These are phyloP conservation scores for Arthroderma sp. DNA, from an alignment of 2,329 filamentous ascomycete species.

Conservation along the genomic window DNA sequence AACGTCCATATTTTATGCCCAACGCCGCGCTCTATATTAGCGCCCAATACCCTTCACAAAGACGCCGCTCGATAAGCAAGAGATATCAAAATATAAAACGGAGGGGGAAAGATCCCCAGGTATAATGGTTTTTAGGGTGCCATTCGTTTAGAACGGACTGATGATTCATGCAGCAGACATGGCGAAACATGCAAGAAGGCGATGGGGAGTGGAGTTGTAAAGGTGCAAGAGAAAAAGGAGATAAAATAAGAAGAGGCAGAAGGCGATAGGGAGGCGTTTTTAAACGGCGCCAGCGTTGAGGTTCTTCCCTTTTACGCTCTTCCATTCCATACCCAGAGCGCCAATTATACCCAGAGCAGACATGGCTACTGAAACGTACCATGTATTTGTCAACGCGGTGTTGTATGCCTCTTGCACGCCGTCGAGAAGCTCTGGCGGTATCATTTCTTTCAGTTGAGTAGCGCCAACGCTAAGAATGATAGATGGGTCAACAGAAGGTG, in stretches of 20 bases:
- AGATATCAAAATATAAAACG: no score
- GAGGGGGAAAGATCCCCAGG: no score
- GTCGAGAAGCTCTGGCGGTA: conserved; percentile 38
- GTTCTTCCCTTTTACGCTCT: conserved; percentile 10
- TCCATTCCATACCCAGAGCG: conserved; percentile 46
- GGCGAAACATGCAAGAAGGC: no score
- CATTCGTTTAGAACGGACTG: no score
- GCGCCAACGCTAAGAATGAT: conserved; percentile 36
- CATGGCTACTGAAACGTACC: conserved; percentile 47
- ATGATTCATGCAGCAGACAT: no score
- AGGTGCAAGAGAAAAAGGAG: neutral
- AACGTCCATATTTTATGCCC: no score
- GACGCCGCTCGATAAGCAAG: no score
- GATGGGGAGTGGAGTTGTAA: neutral
- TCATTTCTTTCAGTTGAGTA: conserved; percentile 45
- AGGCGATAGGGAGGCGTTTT: neutral
- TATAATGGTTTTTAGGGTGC: no score
- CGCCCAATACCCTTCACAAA: no score
- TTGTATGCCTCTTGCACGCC: conserved; percentile 53
- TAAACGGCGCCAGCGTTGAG: conserved; percentile 6
- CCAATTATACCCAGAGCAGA: conserved; percentile 43
- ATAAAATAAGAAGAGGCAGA: neutral
- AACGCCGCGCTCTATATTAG: no score
- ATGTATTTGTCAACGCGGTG: conserved; percentile 43
- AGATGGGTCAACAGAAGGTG: conserved; percentile 29